A percentile compares a stretch with the other conserved stretches of the same genome.
These are phyloP conservation scores for Fusarium longipes DNA, from an alignment of 2,329 filamentous ascomycete genomes.

Conservation along the genomic window DNA sequence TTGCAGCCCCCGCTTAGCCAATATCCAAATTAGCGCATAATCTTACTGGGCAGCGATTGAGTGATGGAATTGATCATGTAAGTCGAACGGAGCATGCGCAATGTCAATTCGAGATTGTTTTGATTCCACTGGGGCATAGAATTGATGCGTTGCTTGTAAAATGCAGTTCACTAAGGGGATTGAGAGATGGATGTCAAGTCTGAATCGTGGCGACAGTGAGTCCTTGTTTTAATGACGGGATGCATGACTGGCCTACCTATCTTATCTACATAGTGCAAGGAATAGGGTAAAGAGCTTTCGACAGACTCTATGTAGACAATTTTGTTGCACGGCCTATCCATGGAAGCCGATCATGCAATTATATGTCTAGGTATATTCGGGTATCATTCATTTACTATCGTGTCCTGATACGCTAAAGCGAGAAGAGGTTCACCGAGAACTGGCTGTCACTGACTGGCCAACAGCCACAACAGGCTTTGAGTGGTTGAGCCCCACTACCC, in stretches of 20 bases:
- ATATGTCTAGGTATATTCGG: not conserved
- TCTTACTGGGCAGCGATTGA: constrained; percentile 15
- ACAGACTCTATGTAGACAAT: not conserved
- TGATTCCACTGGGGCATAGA: not conserved
- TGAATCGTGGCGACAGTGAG: not conserved
- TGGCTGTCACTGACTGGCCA: constrained; percentile 29
- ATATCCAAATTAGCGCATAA: constrained; percentile 46
- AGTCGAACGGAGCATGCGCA: not conserved
- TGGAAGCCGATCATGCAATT: constrained; percentile 1
- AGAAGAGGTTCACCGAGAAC: constrained; percentile 45
- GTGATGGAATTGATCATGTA: not conserved
- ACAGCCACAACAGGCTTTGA: constrained; percentile 20
- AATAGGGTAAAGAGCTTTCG: not conserved
- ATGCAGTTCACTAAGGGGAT: not conserved
- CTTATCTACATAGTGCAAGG: no score
- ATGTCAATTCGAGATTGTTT: not conserved
- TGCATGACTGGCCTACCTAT: no score
- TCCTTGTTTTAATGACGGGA: no score
- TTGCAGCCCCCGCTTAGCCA: constrained; percentile 41
- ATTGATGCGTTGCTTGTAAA: not conserved
- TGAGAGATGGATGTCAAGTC: not conserved
- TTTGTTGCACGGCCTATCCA: not conserved
- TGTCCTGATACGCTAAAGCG: constrained; percentile 19
- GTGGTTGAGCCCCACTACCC: constrained; percentile 40
- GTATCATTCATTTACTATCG: not conserved